Evolutionary conservation across 1,139 yeast species (phyloP).

Genomic region (Maudiozyma humilis): DNA sequence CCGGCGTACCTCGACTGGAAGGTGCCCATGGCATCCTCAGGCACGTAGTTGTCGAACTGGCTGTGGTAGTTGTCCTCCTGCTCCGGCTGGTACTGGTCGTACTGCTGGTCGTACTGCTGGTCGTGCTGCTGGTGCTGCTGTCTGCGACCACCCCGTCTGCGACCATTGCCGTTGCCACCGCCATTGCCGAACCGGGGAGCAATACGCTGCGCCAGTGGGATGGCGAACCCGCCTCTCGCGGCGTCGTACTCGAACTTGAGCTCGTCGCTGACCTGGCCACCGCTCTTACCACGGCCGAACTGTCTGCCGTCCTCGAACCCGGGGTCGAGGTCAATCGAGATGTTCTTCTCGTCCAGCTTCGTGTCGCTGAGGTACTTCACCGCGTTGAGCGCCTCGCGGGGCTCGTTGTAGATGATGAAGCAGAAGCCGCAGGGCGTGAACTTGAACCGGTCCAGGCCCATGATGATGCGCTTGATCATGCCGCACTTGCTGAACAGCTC

Average conservation of each 20-base stretch:
- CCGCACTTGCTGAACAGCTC: conserved; percentile 82
- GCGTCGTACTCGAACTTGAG: conserved; percentile 48
- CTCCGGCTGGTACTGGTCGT: not conserved
- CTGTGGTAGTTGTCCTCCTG: not conserved
- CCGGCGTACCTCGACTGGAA: conserved; percentile 4
- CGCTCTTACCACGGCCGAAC: conserved; percentile 83
- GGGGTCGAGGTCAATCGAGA: conserved; percentile 85
- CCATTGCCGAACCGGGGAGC: conserved; percentile 8
- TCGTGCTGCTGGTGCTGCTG: not conserved
- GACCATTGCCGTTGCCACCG: conserved; percentile 2
- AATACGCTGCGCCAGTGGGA: conserved; percentile 29
- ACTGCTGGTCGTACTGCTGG: not conserved
- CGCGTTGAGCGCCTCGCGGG: conserved; percentile 68
- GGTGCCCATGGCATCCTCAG: conserved; percentile 15
- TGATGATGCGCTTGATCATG: conserved; percentile 62
- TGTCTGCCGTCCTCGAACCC: conserved; percentile 93
- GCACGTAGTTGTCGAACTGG: conserved; percentile 5
- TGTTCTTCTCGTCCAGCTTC: conserved; percentile 66
- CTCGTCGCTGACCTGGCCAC: conserved; percentile 74
- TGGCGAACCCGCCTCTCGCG: conserved; percentile 45
- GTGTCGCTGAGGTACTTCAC: conserved; percentile 75
- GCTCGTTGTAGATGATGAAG: conserved; percentile 65
- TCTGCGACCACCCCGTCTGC: not conserved
- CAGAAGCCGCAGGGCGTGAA: conserved; percentile 95
- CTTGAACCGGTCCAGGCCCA: conserved; percentile 87